Evolutionary conservation across 805 yeast genomes (phyloP).

Genomic region (Vanderwaltozyma polyspora): DNA sequence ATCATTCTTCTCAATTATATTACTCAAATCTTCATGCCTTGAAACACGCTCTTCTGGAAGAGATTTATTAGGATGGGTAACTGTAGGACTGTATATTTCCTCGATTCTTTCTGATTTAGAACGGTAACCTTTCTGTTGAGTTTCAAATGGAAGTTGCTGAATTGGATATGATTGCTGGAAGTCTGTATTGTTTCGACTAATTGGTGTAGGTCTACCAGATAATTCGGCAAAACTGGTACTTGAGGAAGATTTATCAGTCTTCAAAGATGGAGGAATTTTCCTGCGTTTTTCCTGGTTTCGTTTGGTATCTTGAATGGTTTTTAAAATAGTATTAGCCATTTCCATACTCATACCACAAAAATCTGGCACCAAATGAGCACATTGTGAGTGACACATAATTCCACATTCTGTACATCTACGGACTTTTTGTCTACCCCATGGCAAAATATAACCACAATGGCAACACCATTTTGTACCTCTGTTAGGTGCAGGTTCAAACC

Average conservation of each 20-base stretch:
- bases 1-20: constrained; percentile 20
- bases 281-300: constrained; percentile 24
- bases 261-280: too few relatives aligned
- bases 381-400: constrained; percentile 83
- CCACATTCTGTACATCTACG: constrained; percentile 92
- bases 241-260: too few relatives aligned
- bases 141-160: too few relatives aligned
- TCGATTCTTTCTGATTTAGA: too few relatives aligned
- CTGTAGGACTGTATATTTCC: too few relatives aligned
- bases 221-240: too few relatives aligned
- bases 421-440: constrained; percentile 89
- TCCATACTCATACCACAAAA: constrained; percentile 99
- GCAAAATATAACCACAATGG: constrained; percentile 93
- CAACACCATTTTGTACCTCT: constrained; percentile 99
- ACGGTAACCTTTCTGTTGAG: too few relatives aligned
- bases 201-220: too few relatives aligned
- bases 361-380: constrained; percentile 93
- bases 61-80: constrained; percentile 1
- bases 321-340: constrained; percentile 80
- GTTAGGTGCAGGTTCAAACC: constrained; percentile 85
- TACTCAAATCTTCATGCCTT: constrained; percentile 13
- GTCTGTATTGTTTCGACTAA: too few relatives aligned
- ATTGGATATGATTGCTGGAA: too few relatives aligned
- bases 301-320: constrained; percentile 69
- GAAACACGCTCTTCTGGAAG: constrained; percentile 4